phyloP scores from a whole-genome alignment of 257 asterid species.

The Marsdenia floribunda region DNA sequence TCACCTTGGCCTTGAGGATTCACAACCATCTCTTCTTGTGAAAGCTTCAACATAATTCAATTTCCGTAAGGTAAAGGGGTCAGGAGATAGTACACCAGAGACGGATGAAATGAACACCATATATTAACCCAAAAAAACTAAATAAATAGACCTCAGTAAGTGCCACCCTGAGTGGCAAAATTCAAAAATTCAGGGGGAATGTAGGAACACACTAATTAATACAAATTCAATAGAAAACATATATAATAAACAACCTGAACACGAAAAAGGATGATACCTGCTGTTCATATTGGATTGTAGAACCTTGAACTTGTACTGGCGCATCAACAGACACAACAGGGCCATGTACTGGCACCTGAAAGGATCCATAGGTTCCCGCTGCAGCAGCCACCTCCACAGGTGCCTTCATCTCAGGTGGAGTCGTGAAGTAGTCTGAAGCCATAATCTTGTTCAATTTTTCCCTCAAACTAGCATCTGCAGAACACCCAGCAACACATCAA shows the following conservation, averaged over 20 bases:
- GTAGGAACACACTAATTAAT: background rate
- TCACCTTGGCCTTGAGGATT: slow-evolving; percentile 35
- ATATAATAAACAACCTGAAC: background rate
- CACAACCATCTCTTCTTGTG: slow-evolving; percentile 51
- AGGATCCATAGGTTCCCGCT: slow-evolving; percentile 51
- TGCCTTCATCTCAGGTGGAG: slow-evolving; percentile 49
- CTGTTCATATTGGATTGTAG: slow-evolving; percentile 38
- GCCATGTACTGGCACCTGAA: slow-evolving; percentile 44
- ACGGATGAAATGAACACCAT: no score
- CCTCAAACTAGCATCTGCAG: slow-evolving; percentile 53
- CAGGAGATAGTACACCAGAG: background rate
- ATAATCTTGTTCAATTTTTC: slow-evolving; percentile 55
- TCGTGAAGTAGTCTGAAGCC: slow-evolving; percentile 64
- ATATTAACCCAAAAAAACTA: background rate
- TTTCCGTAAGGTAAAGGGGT: background rate
- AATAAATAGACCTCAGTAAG: background rate
- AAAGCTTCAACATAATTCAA: slow-evolving; percentile 3
- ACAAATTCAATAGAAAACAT: background rate
- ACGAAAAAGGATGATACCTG: slow-evolving; percentile 31
- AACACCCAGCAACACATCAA: slow-evolving; percentile 9
- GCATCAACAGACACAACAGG: slow-evolving; percentile 28
- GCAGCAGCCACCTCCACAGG: slow-evolving; percentile 60
- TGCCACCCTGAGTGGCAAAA: background rate
- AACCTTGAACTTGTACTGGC: slow-evolving; percentile 36
- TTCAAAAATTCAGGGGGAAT: background rate